These are phyloP conservation scores for Rhazya stricta DNA, from an alignment of 257 asterid genomes.

Conservation along the genomic window DNA sequence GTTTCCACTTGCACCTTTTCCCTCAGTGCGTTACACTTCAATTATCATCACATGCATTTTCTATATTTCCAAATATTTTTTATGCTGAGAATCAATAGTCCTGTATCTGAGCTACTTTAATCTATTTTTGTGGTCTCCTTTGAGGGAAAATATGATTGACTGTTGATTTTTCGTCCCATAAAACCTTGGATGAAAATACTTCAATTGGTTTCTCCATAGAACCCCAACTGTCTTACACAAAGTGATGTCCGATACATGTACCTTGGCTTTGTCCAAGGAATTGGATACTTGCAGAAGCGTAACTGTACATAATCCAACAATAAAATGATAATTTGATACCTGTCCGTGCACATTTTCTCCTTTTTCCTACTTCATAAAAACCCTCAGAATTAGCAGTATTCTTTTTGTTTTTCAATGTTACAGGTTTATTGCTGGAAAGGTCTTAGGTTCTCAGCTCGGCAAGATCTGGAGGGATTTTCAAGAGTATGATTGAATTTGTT, in stretches of 20 bases:
- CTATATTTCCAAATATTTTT: background rate
- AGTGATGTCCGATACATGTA: background rate
- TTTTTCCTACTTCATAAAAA: background rate
- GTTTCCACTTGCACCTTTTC: conserved; percentile 14
- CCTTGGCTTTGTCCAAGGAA: background rate
- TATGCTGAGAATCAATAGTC: background rate
- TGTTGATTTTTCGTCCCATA: background rate
- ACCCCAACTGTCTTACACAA: no score
- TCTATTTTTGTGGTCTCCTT: background rate
- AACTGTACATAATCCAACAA: background rate
- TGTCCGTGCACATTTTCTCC: background rate
- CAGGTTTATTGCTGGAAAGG: conserved; percentile 99
- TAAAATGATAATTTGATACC: background rate
- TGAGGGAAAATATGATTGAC: background rate
- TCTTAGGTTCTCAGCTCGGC: conserved; percentile 92
- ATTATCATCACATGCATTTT: background rate
- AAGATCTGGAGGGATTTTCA: conserved; percentile 96
- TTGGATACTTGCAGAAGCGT: background rate
- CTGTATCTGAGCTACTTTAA: background rate
- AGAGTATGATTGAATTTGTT: conserved; percentile 42
- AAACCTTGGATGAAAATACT: background rate
- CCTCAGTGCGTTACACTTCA: background rate
- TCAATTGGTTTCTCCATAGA: background rate
- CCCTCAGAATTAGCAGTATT: background rate
- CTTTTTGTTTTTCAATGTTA: conserved; percentile 1